Base-by-base conservation (phyloP, 192 early-diverging fungal genomes). In the Linnemannia schmuckeri region DNA sequence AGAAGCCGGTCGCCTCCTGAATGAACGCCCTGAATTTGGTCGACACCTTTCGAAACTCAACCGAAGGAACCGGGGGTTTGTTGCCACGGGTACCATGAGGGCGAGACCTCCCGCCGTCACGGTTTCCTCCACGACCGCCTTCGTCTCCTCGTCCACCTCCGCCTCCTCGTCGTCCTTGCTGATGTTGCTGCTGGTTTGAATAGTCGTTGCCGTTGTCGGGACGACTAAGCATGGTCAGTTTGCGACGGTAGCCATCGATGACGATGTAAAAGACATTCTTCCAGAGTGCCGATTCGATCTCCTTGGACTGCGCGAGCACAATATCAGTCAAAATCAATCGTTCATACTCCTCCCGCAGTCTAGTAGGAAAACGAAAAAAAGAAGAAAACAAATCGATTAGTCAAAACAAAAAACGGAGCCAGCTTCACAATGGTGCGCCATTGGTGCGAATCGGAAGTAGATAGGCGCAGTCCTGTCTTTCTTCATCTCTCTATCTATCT, bases 1-100 rank as follows among this genome's bases (percentile, higher is more conserved):
- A 91, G 66, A 91, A 91, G 44, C 90, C 90, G 10, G 89, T 89
- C n/a, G 90, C 88, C 72, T 91, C 90, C 63, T 90, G 88, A 52
- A 91, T 79, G 66, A 91, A 91, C 6, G 90, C 87, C 38, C 89
- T 81, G 61, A 91, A 91, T 27, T 88, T 80, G 30, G 81, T 83
- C 37, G 80, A 85, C 46, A 90, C 82, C 74, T 85, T 89, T 46
- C 89, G 82, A 47, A 70, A 80, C 33, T 80, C 81, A 8, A 76
- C 42, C 15, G 79, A 80, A 35, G 85, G 78, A 10, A 75, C 52
- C 17, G 79, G 74, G 6, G 57, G 35, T 70, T 80, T 82, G 74
- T 82, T 80, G 73, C 81, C 80, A 68, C 78, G 44, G 44, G 38
- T 88, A 33, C 81, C 81, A 52, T 82, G 79, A 35, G 74, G 78